Evolutionary conservation across 1,284 basidiomycete genomes (phyloP).

Genomic region (Trametes sp.): DNA sequence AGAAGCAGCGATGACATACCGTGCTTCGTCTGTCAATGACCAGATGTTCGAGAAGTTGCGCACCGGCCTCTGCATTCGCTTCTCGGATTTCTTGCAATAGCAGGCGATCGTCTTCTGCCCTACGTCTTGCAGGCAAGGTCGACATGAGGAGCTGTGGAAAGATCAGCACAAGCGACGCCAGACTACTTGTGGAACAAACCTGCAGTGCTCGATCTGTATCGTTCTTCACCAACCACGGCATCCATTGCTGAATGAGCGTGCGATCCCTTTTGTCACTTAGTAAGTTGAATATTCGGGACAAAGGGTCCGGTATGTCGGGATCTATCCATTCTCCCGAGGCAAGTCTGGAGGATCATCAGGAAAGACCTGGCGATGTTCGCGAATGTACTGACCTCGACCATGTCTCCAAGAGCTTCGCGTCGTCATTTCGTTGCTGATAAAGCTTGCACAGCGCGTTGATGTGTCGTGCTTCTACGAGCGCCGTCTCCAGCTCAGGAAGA

Average conservation of each 20-base stretch:
- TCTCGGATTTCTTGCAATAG: slow-evolving; percentile 64
- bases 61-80: slow-evolving; percentile 64
- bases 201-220: slow-evolving; percentile 77
- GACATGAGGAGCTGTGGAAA: slow-evolving; percentile 62
- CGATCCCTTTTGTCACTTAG: slow-evolving; percentile 69
- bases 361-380: not conserved
- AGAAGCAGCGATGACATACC: slow-evolving; percentile 46
- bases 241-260: slow-evolving; percentile 74
- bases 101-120: slow-evolving; percentile 62
- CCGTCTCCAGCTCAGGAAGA: slow-evolving; percentile 69
- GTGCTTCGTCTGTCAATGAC: slow-evolving; percentile 74
- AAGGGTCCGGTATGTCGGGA: slow-evolving; percentile 70
- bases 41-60: slow-evolving; percentile 81
- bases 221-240: slow-evolving; percentile 79
- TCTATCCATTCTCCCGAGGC: slow-evolving; percentile 76
- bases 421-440: slow-evolving; percentile 64
- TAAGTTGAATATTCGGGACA: slow-evolving; percentile 71
- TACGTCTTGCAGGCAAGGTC: slow-evolving; percentile 56
- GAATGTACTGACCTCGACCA: slow-evolving; percentile 72
- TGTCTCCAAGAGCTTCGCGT: slow-evolving; percentile 67
- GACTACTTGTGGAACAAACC: slow-evolving; percentile 47
- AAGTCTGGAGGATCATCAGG: slow-evolving; percentile 55
- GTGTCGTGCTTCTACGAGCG: slow-evolving; percentile 59
- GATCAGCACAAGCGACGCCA: not conserved
- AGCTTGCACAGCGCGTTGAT: slow-evolving; percentile 73